Base-by-base conservation (phyloP, 208 protist genomes). In the Vickermania ingenoplastis region DNA sequence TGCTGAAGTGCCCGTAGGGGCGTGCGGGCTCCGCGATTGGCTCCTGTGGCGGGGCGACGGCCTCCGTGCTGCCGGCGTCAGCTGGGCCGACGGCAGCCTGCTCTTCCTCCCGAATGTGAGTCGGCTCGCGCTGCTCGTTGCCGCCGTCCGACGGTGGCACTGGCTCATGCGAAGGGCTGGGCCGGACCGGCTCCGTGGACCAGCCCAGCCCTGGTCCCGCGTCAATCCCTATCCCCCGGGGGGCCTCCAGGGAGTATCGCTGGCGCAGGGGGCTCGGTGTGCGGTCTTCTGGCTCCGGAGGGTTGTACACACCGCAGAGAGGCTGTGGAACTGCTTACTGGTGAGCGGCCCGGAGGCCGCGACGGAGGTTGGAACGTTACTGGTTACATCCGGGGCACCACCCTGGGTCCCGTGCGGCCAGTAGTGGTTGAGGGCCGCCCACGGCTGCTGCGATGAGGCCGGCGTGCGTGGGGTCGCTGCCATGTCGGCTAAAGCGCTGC, bases 271-370 rank as follows among this genome's bases (percentile, higher is more conserved):
- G 36, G 36, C 36, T 45, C 36, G 7, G 11, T 17, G 7, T 17
- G 7, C 17, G 36, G 36, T 17, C 36, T 45, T 45, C 11, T 7
- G 36, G 36, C 53, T 67, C 50, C 0, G 72, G 57, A 2, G 69
- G 51, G 5, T 68, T 57, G 60, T 82, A 88, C 56, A 77, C 75
- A 11, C 67, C 66, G 65, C 84, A 79, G 50, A 92, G 24, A 92
- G 69, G 13, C 50, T 67, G 59, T 92, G 86, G 68, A 89, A 92
- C 59, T 86, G 76, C 41, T 41, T 25, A 53, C 65, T 67, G 24
- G 73, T 52, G 1, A 78, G 13, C 25, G 72, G 68, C 27, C 65
- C 61, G 0, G 60, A 60, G 4, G 67, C 63, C 3, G 65, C 60
- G 21, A 75, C 11, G 53, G 71, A 80, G 60, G 68, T 67, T 28